Base-by-base conservation (phyloP, 768 basidiomycete genomes). In the Termitomyces sp. region DNA sequence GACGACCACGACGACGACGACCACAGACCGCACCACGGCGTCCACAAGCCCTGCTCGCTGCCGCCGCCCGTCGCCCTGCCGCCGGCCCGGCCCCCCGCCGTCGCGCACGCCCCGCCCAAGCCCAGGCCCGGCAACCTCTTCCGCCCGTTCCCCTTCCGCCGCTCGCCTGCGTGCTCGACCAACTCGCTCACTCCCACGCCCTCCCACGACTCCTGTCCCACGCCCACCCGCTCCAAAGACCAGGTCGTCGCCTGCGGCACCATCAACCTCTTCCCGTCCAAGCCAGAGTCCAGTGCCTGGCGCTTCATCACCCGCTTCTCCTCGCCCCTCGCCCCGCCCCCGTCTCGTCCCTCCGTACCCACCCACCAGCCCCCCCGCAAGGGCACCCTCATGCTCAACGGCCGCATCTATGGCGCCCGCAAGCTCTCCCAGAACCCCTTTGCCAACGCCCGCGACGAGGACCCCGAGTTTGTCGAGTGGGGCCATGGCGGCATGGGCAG, bases 401-500 rank as follows among this genome's bases (percentile, higher is more conserved):
- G 93, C 0, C 79, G 93, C 25, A 81, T 94, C 0, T 94, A 94
- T 62, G 92, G 93, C 48, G 77, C 57, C 0, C 53, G 67, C 23
- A 70, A 71, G 57, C 53, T 44, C 37, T 49, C 69, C 72, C 5
- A 85, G n/a, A n/a, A 89, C 63, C 84, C 79, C 0, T 89, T 89
- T 60, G 85, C 80, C 6, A 84, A 77, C 56, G 83, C 76, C 14
- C 76, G 77, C 5, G 83, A 84, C 28, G 81, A 85, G 0, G 89
- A 91, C 59, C 88, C 88, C 32, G 88, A 88, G 66, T 95, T 95
- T 62, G 90, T 93, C 16, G 93, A 95, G 69, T 95, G 93, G 93
- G 93, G 93, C 0, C 90, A 88, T 56, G 89, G 89, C 32, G 89
- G 89, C 2, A 87, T 93, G 86, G 92, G 92, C 27, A 80, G 79